Evolutionary conservation across 306 rosid species (phyloP).

Genomic region (Cucumis sativus): DNA sequence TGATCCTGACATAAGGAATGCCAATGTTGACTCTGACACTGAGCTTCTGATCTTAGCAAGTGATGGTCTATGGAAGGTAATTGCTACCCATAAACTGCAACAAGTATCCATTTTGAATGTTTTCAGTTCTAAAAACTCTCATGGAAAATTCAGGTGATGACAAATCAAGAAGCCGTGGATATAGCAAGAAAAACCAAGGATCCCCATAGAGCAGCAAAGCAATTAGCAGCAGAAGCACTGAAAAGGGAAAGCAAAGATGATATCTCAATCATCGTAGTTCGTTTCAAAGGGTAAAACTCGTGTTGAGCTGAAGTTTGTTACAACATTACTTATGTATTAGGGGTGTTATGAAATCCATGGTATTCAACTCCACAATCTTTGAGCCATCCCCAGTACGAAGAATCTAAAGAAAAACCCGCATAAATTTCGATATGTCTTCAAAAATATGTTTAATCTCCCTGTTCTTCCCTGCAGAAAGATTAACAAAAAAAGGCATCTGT

Average conservation of each 20-base stretch:
- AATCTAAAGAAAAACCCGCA: not conserved
- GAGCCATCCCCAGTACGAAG: not conserved
- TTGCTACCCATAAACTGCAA: not conserved
- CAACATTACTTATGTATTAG: not conserved
- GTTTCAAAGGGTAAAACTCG: slow-evolving; percentile 45
- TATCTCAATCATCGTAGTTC: slow-evolving; percentile 75
- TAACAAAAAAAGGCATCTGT: not conserved
- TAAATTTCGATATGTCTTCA: not conserved
- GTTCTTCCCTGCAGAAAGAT: not conserved
- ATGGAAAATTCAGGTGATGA: slow-evolving; percentile 44
- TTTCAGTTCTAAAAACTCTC: not conserved
- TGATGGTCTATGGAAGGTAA: slow-evolving; percentile 89
- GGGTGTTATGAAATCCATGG: not conserved
- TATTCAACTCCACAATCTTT: not conserved
- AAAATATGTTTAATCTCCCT: not conserved
- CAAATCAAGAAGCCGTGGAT: slow-evolving; percentile 81
- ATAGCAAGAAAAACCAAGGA: slow-evolving; percentile 50
- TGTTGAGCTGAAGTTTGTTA: slow-evolving; percentile 1
- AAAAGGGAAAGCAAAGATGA: slow-evolving; percentile 75
- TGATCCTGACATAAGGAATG: slow-evolving; percentile 47
- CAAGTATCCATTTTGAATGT: not conserved
- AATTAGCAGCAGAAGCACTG: slow-evolving; percentile 52
- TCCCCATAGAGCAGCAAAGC: slow-evolving; percentile 62
- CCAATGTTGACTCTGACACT: slow-evolving; percentile 26
- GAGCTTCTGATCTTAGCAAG: slow-evolving; percentile 69